Percentiles rank a stretch among this genome's conserved stretches.
phyloP scores from a whole-genome alignment of 371 early-diverging fungal species.

The Basidiobolus meristosporus region DNA sequence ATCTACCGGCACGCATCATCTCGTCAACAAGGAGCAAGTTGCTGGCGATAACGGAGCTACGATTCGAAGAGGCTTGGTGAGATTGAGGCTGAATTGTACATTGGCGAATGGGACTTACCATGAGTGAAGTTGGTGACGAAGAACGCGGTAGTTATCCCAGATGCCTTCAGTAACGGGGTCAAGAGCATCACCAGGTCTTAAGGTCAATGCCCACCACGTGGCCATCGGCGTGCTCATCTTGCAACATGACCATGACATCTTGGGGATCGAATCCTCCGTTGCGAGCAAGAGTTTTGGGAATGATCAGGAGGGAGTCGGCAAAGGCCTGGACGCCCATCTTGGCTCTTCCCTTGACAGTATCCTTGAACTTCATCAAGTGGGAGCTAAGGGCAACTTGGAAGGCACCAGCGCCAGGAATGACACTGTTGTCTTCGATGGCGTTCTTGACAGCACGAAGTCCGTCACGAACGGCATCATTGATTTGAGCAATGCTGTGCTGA shows the following conservation, averaged over 20 bases:
- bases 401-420: conserved; percentile 95
- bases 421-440: conserved; percentile 80
- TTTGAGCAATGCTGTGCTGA: conserved; percentile 86
- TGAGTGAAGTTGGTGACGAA: conserved; percentile 89
- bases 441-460: conserved; percentile 96
- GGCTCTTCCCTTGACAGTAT: conserved; percentile 78
- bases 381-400: conserved; percentile 78
- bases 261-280: conserved; percentile 96
- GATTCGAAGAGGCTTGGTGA: conserved; percentile 7
- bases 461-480: conserved; percentile 95
- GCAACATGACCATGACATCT: conserved; percentile 81
- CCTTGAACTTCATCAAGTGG: conserved; percentile 74
- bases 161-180: conserved; percentile 89
- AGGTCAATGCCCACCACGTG: conserved; percentile 89
- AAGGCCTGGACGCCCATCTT: conserved; percentile 94
- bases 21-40: conserved; percentile 98
- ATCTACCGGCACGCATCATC: conserved; percentile 91
- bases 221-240: conserved; percentile 79
- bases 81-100: conserved; percentile 1
- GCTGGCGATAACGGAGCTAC: conserved; percentile 82
- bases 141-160: conserved; percentile 96
- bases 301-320: conserved; percentile 87
- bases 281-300: conserved; percentile 90
- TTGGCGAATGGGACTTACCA: conserved; percentile 21
- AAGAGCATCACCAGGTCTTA: conserved; percentile 82